phyloP scores from a whole-genome alignment of 257 asterid genomes.

The Cruciata laevipes region DNA sequence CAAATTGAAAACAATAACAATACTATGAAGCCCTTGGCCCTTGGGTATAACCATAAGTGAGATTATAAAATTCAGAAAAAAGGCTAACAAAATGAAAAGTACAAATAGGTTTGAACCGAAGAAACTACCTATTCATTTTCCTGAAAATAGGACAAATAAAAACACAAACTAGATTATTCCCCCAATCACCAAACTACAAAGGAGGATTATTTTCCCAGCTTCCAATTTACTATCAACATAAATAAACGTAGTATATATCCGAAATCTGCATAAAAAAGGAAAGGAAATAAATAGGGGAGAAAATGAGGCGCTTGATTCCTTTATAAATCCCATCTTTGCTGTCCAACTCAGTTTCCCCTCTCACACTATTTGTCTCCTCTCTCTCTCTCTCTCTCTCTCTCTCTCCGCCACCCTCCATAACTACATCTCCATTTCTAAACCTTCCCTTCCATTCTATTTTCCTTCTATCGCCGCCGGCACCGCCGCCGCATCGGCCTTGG shows the following conservation, averaged over 20 bases:
- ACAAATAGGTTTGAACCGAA: background rate
- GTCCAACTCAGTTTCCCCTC: background rate
- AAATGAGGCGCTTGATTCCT: background rate
- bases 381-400: background rate
- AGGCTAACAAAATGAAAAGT: background rate
- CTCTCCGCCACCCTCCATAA: background rate
- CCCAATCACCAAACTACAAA: background rate
- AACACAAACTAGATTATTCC: background rate
- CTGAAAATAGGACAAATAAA: background rate
- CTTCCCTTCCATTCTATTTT: background rate
- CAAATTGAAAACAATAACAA: no score
- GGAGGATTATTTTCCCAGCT: no score
- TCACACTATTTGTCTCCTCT: background rate
- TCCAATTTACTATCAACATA: no score
- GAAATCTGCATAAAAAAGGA: background rate
- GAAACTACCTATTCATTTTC: slow-evolving; percentile 3
- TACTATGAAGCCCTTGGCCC: no score
- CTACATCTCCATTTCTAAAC: background rate
- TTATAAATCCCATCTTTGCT: no score
- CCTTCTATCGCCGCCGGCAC: background rate
- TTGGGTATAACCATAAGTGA: no score
- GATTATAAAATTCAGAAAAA: background rate
- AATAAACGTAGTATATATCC: background rate
- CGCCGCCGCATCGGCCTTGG: background rate
- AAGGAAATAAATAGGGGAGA: background rate